These are phyloP conservation scores for Coemansia sp. DNA, from an alignment of 192 early-diverging fungal species.

Conservation along the genomic window DNA sequence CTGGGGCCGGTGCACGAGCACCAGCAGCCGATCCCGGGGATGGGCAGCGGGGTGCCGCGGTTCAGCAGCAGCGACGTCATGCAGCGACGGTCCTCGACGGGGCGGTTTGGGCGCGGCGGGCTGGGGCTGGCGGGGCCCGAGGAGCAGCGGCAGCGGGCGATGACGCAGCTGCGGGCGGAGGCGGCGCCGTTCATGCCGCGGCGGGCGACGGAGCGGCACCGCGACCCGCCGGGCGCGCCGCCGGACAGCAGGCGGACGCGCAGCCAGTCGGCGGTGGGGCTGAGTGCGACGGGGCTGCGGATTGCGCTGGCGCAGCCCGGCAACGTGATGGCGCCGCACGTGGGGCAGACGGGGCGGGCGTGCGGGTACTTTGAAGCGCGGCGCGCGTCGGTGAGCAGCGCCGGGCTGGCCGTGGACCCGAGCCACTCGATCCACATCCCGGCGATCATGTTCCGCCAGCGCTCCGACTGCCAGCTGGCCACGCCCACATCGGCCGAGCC, in stretches of 20 bases:
- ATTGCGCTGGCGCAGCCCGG: conserved; percentile 39
- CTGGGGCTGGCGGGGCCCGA: background rate
- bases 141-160: background rate
- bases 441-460: conserved; percentile 41
- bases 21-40: conserved; percentile 5
- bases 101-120: background rate
- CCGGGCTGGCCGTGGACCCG: conserved; percentile 46
- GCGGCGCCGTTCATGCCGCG: conserved; percentile 9
- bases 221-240: conserved; percentile 12
- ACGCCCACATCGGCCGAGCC: conserved; percentile 6
- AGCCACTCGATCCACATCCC: conserved; percentile 51
- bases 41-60: background rate
- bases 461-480: background rate
- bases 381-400: conserved; percentile 39
- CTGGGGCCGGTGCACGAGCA: conserved; percentile 6
- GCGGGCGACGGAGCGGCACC: conserved; percentile 11
- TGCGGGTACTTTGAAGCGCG: conserved; percentile 51
- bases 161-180: background rate
- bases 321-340: conserved; percentile 36
- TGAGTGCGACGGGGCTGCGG: conserved; percentile 31
- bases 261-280: background rate
- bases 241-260: conserved; percentile 6
- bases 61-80: background rate
- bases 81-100: background rate
- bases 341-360: conserved; percentile 15